Evolutionary conservation across 352 stramenopile species (phyloP), one percentile per base, ranked within the genome.

Genomic region (Phytophthora idaei): DNA sequence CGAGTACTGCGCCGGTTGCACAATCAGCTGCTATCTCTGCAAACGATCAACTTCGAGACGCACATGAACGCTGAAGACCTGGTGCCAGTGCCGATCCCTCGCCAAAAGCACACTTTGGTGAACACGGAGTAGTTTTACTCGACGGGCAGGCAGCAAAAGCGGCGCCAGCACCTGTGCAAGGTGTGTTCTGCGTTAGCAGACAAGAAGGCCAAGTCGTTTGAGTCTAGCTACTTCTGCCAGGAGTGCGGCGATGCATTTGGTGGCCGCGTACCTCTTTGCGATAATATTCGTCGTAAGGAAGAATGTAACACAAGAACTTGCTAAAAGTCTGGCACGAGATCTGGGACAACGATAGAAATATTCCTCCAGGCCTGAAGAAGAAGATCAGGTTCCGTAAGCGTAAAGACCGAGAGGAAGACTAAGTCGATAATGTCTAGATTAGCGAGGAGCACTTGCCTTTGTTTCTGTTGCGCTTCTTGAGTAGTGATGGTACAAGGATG

Each of bases 1-100:
- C 11, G 61, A 61, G 10, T 67, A 66, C 56, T 73, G n/a, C 12
- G 32, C 15, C 61, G 61, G 2, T 25, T 75, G n/a, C 61, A 71
- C 31, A 45, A 4, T 5, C 51, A 68, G 53, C 36, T 75, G 1
- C 48, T 71, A 0, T 34, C 7, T 0, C 34, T 57, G 14, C 21
- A 12, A 0, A 14, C 56, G 4, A 63, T 25, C 25, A 28, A 67
- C 45, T 65, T 65, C 34, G 31, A 57, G 41, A 37, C 37, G 0
- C 36, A 73, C 34, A 37, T 59, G 25, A 47, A 62, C 6, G 62
- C 61, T 5, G 62, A 68, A 9, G 54, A 71, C 32, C 52, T 75
- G 3, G 32, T 61, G 4, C 55, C 48, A 0, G 37, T 61, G 11
- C 68, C 68, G 0, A 36, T 66, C 0, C 41, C 49, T 15, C 36